Percentiles rank a stretch among this genome's conserved stretches.
phyloP scores from a whole-genome alignment of 2,329 filamentous ascomycete genomes.

The Colletotrichum sp. region DNA sequence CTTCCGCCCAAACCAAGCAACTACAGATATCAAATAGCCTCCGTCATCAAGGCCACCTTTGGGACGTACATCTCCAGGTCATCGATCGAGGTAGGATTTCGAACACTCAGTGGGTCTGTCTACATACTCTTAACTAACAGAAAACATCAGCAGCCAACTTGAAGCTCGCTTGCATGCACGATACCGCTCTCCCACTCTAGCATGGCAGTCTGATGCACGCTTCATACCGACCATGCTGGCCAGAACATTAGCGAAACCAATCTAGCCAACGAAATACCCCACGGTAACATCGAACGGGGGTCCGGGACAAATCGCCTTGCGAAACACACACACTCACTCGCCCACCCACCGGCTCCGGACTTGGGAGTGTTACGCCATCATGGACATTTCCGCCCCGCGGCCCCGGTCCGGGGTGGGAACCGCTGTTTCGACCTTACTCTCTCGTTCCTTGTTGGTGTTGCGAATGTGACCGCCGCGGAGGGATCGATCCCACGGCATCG shows the following conservation, averaged over 20 bases:
- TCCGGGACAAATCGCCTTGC: neutral
- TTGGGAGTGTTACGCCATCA: neutral
- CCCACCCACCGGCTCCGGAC: neutral
- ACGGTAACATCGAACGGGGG: neutral
- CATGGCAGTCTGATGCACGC: neutral
- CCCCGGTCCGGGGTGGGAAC: neutral
- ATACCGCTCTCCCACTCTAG: neutral
- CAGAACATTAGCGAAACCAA: neutral
- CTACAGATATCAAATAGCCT: neutral
- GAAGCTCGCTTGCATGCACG: neutral
- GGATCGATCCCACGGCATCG: neutral
- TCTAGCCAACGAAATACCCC: neutral
- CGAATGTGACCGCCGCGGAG: neutral
- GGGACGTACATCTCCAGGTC: neutral
- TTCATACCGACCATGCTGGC: neutral
- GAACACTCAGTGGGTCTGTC: neutral
- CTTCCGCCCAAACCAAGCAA: neutral
- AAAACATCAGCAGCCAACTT: neutral
- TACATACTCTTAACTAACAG: neutral
- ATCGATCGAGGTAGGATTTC: neutral
- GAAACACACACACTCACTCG: neutral
- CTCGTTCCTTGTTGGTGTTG: neutral
- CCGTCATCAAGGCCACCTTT: neutral
- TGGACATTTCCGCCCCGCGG: neutral
- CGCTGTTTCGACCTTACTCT: neutral